Percentiles rank a stretch among this genome's conserved stretches.
Evolutionary conservation across 495 filamentous ascomycete species (phyloP).

Genomic region (Neurospora sp.): DNA sequence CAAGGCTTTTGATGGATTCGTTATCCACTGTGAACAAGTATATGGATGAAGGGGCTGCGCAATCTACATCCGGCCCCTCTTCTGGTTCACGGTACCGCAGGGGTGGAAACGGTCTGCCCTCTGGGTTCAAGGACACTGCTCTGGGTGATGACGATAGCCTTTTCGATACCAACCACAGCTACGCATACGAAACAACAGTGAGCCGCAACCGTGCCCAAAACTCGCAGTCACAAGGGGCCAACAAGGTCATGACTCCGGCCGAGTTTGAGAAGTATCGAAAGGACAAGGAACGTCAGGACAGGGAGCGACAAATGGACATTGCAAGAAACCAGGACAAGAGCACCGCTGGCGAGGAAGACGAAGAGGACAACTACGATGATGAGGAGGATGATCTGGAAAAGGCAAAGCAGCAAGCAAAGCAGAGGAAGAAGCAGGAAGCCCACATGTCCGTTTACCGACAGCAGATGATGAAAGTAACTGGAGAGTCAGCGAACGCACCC

Average conservation of each 20-base stretch:
- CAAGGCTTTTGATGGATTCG: conserved; percentile 53
- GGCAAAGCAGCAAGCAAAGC: conserved; percentile 57
- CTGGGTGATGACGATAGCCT: conserved; percentile 34
- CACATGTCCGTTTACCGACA: conserved; percentile 86
- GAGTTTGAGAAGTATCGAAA: conserved; percentile 78
- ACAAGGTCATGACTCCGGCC: conserved; percentile 81
- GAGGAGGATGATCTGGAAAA: conserved; percentile 80
- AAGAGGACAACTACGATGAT: conserved; percentile 56
- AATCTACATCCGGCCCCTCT: neutral
- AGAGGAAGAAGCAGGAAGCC: conserved; percentile 81
- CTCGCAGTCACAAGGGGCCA: conserved; percentile 31
- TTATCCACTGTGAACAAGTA: conserved; percentile 39
- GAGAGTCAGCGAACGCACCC: conserved; percentile 46
- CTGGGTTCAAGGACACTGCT: conserved; percentile 13
- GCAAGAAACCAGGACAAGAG: conserved; percentile 16
- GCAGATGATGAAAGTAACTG: conserved; percentile 95
- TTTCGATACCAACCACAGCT: conserved; percentile 42
- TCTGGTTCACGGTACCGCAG: conserved; percentile 25
- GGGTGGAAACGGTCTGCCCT: conserved; percentile 16
- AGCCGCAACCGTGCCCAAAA: conserved; percentile 27
- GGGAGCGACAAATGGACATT: conserved; percentile 44
- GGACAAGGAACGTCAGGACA: conserved; percentile 68
- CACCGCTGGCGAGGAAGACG: conserved; percentile 40
- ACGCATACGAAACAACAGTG: conserved; percentile 46
- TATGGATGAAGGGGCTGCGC: conserved; percentile 16